phyloP scores from a whole-genome alignment of 768 basidiomycete species.

The Nidularia pulvinata region DNA sequence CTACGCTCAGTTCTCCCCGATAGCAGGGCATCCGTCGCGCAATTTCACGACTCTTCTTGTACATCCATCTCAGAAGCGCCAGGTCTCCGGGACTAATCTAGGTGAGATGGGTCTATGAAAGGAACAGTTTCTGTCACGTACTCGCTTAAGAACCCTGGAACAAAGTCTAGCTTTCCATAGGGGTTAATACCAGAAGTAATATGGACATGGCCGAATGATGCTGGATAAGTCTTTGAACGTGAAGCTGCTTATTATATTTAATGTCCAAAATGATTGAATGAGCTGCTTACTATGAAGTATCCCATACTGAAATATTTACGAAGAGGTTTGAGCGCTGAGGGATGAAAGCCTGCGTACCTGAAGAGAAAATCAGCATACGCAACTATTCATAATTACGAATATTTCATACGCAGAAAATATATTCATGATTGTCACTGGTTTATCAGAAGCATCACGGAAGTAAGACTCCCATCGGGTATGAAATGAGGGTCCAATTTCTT shows the following conservation, averaged over 20 bases:
- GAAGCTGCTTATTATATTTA: too few species aligned
- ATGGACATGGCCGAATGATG: slow-evolving; percentile 44
- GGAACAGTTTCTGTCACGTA: background rate
- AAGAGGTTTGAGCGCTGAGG: slow-evolving; percentile 11
- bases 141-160: slow-evolving; percentile 35
- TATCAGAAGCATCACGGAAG: slow-evolving; percentile 34
- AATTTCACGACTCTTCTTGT: slow-evolving; percentile 52
- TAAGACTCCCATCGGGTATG: slow-evolving; percentile 25
- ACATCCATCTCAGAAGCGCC: slow-evolving; percentile 39
- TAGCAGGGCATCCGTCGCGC: slow-evolving; percentile 42
- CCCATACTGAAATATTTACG: slow-evolving; percentile 21
- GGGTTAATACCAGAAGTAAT: slow-evolving; percentile 29
- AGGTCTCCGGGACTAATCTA: slow-evolving; percentile 38
- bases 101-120: background rate
- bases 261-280: background rate
- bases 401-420: background rate
- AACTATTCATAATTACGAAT: background rate
- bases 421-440: slow-evolving; percentile 23
- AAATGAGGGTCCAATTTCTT: slow-evolving; percentile 33
- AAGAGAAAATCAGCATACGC: background rate
- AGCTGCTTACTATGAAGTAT: slow-evolving; percentile 11
- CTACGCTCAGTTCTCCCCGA: slow-evolving; percentile 6
- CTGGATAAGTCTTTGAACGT: too few species aligned
- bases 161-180: slow-evolving; percentile 32
- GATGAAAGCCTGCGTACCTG: slow-evolving; percentile 13